Evolutionary conservation across 179 eudicot species (phyloP).

Genomic region (Sideroxylon spinosum): DNA sequence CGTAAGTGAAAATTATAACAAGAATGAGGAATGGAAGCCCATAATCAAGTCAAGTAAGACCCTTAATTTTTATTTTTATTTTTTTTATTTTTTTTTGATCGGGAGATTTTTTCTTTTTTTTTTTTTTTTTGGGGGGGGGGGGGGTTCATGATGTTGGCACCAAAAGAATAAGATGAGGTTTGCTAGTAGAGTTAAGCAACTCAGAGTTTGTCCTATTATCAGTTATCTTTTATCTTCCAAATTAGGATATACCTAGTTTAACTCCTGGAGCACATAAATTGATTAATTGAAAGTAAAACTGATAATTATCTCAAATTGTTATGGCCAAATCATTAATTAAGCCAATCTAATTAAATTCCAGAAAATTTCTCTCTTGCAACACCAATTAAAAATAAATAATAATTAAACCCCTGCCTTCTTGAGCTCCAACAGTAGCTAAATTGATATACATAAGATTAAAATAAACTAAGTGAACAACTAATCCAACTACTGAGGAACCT

Average conservation of each 20-base stretch:
- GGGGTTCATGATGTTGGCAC: too few species aligned
- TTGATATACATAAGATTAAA: neutral
- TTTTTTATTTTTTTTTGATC: too few species aligned
- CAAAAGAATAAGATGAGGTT: neutral
- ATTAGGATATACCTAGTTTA: neutral
- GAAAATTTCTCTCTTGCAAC: neutral
- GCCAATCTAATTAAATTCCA: too few species aligned
- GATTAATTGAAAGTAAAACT: too few species aligned
- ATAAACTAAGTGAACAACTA: neutral
- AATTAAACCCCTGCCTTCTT: neutral
- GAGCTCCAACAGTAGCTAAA: slow-evolving; percentile 7
- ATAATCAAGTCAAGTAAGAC: neutral
- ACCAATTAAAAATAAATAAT: neutral
- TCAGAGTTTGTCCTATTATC: neutral
- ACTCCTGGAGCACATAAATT: neutral
- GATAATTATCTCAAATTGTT: too few species aligned
- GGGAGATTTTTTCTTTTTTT: too few species aligned
- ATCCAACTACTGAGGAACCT: slow-evolving; percentile 12
- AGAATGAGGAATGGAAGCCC: neutral
- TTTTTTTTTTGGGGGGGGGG: too few species aligned
- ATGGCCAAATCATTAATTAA: too few species aligned
- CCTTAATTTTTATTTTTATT: neutral
- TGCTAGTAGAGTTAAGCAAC: neutral
- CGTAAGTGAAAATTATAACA: neutral
- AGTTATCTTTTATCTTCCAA: neutral